Evolutionary conservation across 208 protist genomes (phyloP).

Genomic region (Crithidia mellificae): DNA sequence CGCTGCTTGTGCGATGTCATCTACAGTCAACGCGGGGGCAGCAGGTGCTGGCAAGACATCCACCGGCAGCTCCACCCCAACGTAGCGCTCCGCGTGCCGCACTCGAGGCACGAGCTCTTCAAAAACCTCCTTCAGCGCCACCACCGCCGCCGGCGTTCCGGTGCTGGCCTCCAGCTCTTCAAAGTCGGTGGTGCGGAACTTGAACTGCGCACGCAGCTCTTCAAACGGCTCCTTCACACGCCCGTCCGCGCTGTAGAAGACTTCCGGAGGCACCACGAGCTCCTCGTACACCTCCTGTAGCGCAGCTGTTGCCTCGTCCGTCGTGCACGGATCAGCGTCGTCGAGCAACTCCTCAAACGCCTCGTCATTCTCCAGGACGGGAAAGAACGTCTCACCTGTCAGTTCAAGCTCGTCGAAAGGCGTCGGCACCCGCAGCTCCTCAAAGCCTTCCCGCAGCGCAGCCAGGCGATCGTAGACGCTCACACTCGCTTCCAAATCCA

Average conservation of each 20-base stretch:
- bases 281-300: constrained; percentile 3
- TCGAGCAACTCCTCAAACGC: background rate
- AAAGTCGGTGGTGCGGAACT: background rate
- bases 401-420: background rate
- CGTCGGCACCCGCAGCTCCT: background rate
- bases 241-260: background rate
- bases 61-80: background rate
- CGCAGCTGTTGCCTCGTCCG: background rate
- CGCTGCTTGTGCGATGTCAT: no score
- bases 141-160: background rate
- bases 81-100: constrained; percentile 1
- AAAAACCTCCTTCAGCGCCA: constrained; percentile 9
- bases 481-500: background rate
- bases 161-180: constrained; percentile 5
- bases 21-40: no score
- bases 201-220: background rate
- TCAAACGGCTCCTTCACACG: constrained; percentile 10
- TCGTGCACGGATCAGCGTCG: background rate
- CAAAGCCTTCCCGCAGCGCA: constrained; percentile 1
- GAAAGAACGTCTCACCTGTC: background rate
- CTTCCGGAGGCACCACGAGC: background rate
- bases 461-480: background rate
- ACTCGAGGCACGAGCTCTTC: constrained; percentile 4
- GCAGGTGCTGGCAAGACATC: no score
- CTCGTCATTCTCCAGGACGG: no score